Base-by-base conservation (phyloP, 1,284 basidiomycete genomes). In the Heliocybe sulcata region DNA sequence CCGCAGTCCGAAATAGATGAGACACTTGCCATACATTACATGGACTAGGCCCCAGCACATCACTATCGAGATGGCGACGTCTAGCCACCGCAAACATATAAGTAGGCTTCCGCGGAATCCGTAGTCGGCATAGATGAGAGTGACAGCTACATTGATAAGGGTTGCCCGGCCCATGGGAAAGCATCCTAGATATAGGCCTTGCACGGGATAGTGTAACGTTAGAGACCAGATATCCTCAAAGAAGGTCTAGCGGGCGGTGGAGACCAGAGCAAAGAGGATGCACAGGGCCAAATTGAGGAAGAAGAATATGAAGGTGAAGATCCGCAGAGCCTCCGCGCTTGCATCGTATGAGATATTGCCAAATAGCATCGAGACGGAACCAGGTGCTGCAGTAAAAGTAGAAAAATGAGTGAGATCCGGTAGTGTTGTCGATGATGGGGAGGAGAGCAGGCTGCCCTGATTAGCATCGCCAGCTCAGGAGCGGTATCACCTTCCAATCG, bases 1-100 rank as follows among this genome's bases (percentile, higher is more conserved):
- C 6, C 10, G 49, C 14, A 51, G 16, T 19, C 20, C 9, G 8
- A 31, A 12, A 52, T 19, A 8, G 26, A 20, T 1, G n/a, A 35
- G 8, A 22, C 23, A 14, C 14, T 8, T 22, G 23, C 64, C 76
- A 56, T 57, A 78, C 78, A 84, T 83, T 9, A 75, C 64, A 60
- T 83, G 77, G 12, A 83, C 62, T 65, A 85, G 71, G 2, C 81
- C 82, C 50, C 83, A 75, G 52, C 76, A 77, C 58, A 79, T 72
- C 9, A 74, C 11, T 33, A 80, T 66, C 1, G 83, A 76, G 4
- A 79, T 56, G 0, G 70, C 57, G 0, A 73, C 69, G 59, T 82
- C 77, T 51, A 82, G 58, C 84, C 83, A 87, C 85, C 85, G 87
- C 29, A 83, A 68, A 8, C 67, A 76, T 8, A 78, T 72, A 59